Base-by-base conservation (phyloP, 768 basidiomycete species). In the Calocybe indica region DNA sequence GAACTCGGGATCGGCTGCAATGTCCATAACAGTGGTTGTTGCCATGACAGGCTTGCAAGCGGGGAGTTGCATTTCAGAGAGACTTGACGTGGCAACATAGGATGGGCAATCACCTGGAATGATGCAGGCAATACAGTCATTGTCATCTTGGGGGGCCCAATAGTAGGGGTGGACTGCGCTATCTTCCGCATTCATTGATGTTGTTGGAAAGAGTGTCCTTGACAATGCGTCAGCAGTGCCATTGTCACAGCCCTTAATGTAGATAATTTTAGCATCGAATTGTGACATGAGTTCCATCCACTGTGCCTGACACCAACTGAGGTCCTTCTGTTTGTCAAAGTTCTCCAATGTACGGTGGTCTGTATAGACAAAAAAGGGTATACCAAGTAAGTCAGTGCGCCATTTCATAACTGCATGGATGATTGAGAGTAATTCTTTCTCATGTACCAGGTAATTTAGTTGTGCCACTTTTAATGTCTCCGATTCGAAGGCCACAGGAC, bases 211-310 rank as follows among this genome's bases (percentile, higher is more conserved):
- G n/a, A n/a, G n/a, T n/a, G n/a, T n/a, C n/a, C n/a, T n/a, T n/a
- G n/a, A n/a, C n/a, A n/a, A n/a, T n/a, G n/a, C n/a, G n/a, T n/a
- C n/a, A 0, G 69, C 63, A 0, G 59, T 58, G 2, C 50, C 50
- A 48, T 74, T 72, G 8, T 64, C 52, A 5, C 62, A 50, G 0
- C 70, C 72, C 2, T 43, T 43, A 1, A 73, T 46, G 46, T 73
- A 74, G 0, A 52, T 41, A 14, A 73, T 64, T 0, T 49, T 29
- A 74, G 37, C 35, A n/a, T n/a, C n/a, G n/a, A n/a, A n/a, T n/a
- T n/a, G n/a, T n/a, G n/a, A n/a, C n/a, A n/a, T n/a, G n/a, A 60
- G 59, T 55, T 70, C 58, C 43, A 57, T 53, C 72, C 70, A 72
- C 0, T 57, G 41, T 0, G 56, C 53, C 37, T 71, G 70, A 0